Evolutionary conservation across 352 stramenopile genomes (phyloP), one percentile per base, ranked within the genome.

Genomic region (Phytopythium ostracodes): DNA sequence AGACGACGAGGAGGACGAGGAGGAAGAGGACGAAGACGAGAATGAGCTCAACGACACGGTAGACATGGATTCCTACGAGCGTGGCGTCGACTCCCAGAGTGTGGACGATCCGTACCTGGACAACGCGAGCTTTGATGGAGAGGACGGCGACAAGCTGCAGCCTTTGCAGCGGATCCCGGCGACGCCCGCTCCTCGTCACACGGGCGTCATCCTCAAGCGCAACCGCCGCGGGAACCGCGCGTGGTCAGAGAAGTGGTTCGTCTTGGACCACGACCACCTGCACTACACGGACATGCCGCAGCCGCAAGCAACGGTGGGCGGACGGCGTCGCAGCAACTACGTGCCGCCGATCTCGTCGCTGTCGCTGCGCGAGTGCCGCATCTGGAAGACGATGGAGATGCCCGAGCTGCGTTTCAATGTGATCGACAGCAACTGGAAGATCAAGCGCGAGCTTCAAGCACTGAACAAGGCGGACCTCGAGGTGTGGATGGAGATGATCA

Each of bases 361-460:
- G 22, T 77, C 71, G 11, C 67, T 93, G 55, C 78, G 75, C 36
- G 81, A 83, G 50, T 93, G 84, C 53, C 81, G 84, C 18, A 91
- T 93, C 63, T 93, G 84, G 84, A 93, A 93, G 73, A 93, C 84
- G 11, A 89, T 81, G 79, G 84, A 93, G 64, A 93, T 93, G 84
- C 81, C 82, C 20, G 82, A 91, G 62, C 72, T 92, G 40, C 76
- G 71, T 43, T 92, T 93, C 63, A 84, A 93, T 54, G 72, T 93
- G 40, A 76, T 93, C 31, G 79, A 91, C 60, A 77, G 70, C 43
- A 84, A 70, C 54, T 91, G 81, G 80, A 93, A 93, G 71, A 93
- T 93, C 66, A 88, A 88, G 54, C 84, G 82, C 50, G 84, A 93
- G 59, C 72, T 93, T 38, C 84, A 88, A 36, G 82, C 84, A 6